Evolutionary conservation across 306 rosid species (phyloP).

Genomic region (Lathyrus oleraceus): DNA sequence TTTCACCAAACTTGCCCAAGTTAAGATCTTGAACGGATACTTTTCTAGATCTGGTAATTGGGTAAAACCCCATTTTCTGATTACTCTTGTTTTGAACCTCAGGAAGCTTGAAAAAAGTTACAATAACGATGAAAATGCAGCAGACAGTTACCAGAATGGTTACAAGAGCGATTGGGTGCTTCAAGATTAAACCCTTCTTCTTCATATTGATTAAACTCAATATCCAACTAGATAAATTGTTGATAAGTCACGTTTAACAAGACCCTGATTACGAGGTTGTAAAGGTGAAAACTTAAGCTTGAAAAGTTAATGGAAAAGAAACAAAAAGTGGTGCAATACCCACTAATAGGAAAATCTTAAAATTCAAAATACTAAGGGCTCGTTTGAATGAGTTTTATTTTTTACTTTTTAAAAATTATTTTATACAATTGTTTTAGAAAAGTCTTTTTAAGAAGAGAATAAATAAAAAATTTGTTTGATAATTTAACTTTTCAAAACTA

Average conservation of each 20-base stretch:
- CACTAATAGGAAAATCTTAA: constrained; percentile 4
- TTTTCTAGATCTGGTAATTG: constrained; percentile 37
- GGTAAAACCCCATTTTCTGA: constrained; percentile 37
- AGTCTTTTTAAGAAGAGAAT: too few relatives aligned
- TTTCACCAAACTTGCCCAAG: constrained; percentile 59
- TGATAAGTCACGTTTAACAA: not conserved
- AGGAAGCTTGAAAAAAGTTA: constrained; percentile 64
- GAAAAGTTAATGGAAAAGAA: not conserved
- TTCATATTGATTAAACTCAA: constrained; percentile 42
- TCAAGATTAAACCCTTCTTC: constrained; percentile 37
- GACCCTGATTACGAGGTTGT: not conserved
- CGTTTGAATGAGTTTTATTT: too few relatives aligned
- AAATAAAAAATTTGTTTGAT: too few relatives aligned
- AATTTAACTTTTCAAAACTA: too few relatives aligned
- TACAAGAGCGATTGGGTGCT: constrained; percentile 53
- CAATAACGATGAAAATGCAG: constrained; percentile 44
- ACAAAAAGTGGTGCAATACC: not conserved
- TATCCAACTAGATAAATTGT: not conserved
- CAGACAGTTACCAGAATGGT: constrained; percentile 49
- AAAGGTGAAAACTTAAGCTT: constrained; percentile 2
- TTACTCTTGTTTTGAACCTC: constrained; percentile 37
- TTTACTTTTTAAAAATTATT: too few relatives aligned
- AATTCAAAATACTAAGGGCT: not conserved
- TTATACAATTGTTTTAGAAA: too few relatives aligned
- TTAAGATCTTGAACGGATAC: constrained; percentile 20